Conservation (phyloP, 805 yeast species). For the Candida pseudofarinosa region DNA sequence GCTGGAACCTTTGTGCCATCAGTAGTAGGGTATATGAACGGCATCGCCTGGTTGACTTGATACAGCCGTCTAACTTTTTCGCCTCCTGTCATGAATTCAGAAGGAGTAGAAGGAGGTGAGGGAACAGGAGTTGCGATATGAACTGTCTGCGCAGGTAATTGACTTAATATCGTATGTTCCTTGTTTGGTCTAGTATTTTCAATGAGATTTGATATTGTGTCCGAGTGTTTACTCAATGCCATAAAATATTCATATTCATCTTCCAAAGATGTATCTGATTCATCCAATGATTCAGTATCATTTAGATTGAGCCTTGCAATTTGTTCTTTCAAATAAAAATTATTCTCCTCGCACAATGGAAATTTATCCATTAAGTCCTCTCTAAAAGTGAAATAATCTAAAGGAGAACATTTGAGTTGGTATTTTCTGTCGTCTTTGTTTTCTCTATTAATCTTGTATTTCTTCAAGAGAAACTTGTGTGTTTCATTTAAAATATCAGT, state of each 20-base stretch:
- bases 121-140: slow-evolving; percentile 89
- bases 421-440: slow-evolving; percentile 18
- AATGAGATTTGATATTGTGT: slow-evolving; percentile 56
- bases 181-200: slow-evolving; percentile 54
- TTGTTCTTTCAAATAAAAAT: slow-evolving; percentile 21
- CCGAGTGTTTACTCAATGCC: slow-evolving; percentile 41
- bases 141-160: slow-evolving; percentile 50
- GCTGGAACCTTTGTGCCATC: slow-evolving; percentile 50
- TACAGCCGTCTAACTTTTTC: slow-evolving; percentile 50
- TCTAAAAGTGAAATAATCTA: slow-evolving; percentile 79
- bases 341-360: slow-evolving; percentile 58
- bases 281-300: slow-evolving; percentile 41
- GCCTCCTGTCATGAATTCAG: slow-evolving; percentile 45
- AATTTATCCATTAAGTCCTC: slow-evolving; percentile 71
- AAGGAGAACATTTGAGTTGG: slow-evolving; percentile 59
- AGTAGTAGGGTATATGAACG: slow-evolving; percentile 57
- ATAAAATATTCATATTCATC: slow-evolving; percentile 28
- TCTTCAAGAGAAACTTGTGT: slow-evolving; percentile 43
- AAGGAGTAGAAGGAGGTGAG: slow-evolving; percentile 58
- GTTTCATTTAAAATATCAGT: slow-evolving; percentile 33
- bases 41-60: slow-evolving; percentile 65
- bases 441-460: slow-evolving; percentile 32
- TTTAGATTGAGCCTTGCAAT: neutral
- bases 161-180: slow-evolving; percentile 38
- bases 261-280: slow-evolving; percentile 9